Evolutionary conservation across 2,329 filamentous ascomycete genomes (phyloP), one percentile per base, ranked within the genome.

Genomic region (Knufia petricola): DNA sequence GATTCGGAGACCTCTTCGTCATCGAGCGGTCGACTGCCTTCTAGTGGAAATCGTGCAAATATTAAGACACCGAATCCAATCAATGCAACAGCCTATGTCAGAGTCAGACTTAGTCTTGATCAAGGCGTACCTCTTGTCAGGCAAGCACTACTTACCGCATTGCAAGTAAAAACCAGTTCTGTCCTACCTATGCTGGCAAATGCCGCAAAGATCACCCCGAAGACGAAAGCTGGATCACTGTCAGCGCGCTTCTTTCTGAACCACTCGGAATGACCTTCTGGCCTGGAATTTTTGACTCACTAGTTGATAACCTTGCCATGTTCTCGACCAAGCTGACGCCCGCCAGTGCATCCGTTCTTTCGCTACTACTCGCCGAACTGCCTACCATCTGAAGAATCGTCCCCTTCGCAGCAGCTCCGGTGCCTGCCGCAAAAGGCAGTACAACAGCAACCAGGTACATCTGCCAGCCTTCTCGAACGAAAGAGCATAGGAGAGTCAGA

Each of bases 311-410:
- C 20, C 76, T 69, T 0, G 81, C 82, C 26, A 84, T 73, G 54
- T 84, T 85, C 59, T 87, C 83, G 0, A 86, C 77, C 0, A 86
- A 66, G 0, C 80, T 84, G 10, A 87, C 79, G 0, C 79, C 81
- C 32, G 80, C 79, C 2, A 87, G 66, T 0, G 83, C 82, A 58
- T 87, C 82, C 0, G 77, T 73, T 0, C 82, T 72, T 48, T 82
- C 75, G 26, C 26, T 21, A 40, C 53, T 55, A 12, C 34, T 53
- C 8, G 51, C 55, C 0, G 70, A 70, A 1, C 77, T 69, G 0
- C 79, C 68, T 38, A 81, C 81, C 80, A 86, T 82, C 49, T 83
- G 77, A 0, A 84, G 75, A 51, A 86, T 84, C n/a, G 82, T 79
- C 0, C 82, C 83, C 55, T 86, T 87, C 1, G 81, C 80, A 0